Evolutionary conservation across 495 filamentous ascomycete genomes (phyloP).

Genomic region (Lophium mytilinum): DNA sequence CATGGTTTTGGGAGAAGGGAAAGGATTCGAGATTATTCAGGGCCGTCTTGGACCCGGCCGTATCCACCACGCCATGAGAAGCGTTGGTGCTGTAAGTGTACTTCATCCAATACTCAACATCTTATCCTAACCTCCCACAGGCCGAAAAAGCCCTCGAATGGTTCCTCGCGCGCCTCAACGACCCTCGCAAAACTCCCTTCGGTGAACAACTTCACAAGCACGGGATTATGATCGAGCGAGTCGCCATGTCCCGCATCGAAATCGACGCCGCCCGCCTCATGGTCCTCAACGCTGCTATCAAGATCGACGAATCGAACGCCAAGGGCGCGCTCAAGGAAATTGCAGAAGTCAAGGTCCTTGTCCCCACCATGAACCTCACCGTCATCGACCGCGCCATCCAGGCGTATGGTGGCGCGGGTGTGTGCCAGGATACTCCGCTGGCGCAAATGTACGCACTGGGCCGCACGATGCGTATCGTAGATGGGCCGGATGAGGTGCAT

Average conservation of each 20-base stretch:
- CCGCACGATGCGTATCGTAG: conserved; percentile 29
- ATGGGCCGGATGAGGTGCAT: conserved; percentile 40
- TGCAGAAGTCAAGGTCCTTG: conserved; percentile 38
- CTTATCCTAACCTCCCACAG: not conserved
- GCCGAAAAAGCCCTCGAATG: conserved; percentile 39
- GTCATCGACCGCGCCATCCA: conserved; percentile 38
- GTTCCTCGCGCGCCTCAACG: conserved; percentile 36
- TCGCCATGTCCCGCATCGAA: conserved; percentile 33
- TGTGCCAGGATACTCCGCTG: conserved; percentile 31
- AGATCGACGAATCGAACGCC: conserved; percentile 36
- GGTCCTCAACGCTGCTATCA: conserved; percentile 36
- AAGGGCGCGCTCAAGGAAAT: conserved; percentile 40
- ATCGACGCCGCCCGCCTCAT: conserved; percentile 37
- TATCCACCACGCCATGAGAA: conserved; percentile 40
- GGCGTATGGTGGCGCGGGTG: conserved; percentile 37
- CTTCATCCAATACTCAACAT: not conserved
- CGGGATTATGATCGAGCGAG: conserved; percentile 37
- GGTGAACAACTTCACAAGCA: conserved; percentile 36
- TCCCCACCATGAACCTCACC: conserved; percentile 29
- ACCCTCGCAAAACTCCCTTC: conserved; percentile 37
- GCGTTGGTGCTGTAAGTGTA: conserved; percentile 29
- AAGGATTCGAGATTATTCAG: conserved; percentile 41
- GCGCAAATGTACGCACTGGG: conserved; percentile 26
- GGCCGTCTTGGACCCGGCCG: conserved; percentile 39
- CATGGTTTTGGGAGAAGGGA: conserved; percentile 36